A percentile compares a stretch with the other conserved stretches of the same genome.
Conservation (phyloP, 257 asterid species). For the Primulina huaijiensis region DNA sequence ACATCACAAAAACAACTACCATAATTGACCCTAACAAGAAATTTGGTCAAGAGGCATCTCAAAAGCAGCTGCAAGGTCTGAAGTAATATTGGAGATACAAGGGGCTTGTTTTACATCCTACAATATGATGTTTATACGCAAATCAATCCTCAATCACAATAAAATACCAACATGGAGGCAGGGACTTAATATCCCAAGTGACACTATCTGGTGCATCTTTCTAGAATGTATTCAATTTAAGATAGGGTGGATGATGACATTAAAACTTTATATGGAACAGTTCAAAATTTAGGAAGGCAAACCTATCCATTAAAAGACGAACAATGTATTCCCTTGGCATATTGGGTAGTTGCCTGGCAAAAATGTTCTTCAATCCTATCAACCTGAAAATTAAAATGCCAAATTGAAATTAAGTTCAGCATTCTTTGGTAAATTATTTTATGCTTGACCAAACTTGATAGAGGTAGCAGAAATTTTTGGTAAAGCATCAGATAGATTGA, state of each 20-base stretch:
- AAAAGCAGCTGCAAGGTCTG: background rate
- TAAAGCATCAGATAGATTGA: constrained; percentile 9
- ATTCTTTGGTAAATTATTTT: background rate
- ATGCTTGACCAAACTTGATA: background rate
- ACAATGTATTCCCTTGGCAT: constrained; percentile 99
- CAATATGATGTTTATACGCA: background rate
- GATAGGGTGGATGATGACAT: background rate
- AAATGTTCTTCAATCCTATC: constrained; percentile 92
- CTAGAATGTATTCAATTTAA: background rate
- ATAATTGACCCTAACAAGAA: constrained; percentile 9
- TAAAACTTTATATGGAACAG: background rate
- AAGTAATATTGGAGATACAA: background rate
- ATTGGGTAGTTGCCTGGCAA: constrained; percentile 92
- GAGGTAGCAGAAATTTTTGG: constrained; percentile 14
- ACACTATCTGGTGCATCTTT: constrained; percentile 7
- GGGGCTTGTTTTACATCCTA: constrained; percentile 13
- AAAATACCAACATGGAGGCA: background rate
- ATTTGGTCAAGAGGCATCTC: background rate
- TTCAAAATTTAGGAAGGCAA: constrained; percentile 20
- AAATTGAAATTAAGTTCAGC: constrained; percentile 13
- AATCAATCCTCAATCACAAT: background rate
- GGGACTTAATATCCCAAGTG: background rate
- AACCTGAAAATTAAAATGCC: constrained; percentile 51
- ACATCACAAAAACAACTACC: background rate
- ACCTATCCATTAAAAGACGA: constrained; percentile 99